Evolutionary conservation across 768 basidiomycete species (phyloP).

Genomic region (Tephrocybe sp.): DNA sequence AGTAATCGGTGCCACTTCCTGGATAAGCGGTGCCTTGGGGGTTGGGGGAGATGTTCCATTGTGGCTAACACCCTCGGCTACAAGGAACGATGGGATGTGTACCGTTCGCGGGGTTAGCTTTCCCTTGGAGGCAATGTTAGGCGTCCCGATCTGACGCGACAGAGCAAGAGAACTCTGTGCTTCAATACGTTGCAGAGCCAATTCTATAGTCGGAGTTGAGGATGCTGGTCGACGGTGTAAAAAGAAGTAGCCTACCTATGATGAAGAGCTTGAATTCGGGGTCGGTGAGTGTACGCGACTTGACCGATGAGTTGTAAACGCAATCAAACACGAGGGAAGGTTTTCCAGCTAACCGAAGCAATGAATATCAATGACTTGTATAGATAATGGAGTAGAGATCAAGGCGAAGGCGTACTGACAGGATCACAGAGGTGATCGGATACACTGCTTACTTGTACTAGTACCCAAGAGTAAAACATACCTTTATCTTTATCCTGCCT

Average conservation of each 20-base stretch:
- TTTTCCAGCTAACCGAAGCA: slow-evolving; percentile 55
- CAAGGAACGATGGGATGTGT: slow-evolving; percentile 48
- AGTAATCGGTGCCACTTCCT: slow-evolving; percentile 33
- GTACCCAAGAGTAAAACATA: slow-evolving; percentile 25
- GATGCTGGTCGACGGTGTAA: not conserved
- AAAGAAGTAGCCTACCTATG: slow-evolving; percentile 47
- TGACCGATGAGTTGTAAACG: slow-evolving; percentile 59
- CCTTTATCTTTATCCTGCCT: slow-evolving; percentile 72
- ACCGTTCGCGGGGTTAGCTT: slow-evolving; percentile 58
- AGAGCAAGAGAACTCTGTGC: slow-evolving; percentile 56
- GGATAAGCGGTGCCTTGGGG: slow-evolving; percentile 42
- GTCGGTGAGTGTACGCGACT: slow-evolving; percentile 58
- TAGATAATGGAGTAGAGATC: slow-evolving; percentile 2
- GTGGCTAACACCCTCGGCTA: slow-evolving; percentile 15
- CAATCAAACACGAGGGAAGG: slow-evolving; percentile 73
- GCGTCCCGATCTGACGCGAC: slow-evolving; percentile 68
- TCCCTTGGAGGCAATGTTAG: slow-evolving; percentile 82
- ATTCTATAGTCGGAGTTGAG: slow-evolving; percentile 41
- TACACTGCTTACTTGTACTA: not conserved
- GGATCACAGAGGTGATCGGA: slow-evolving; percentile 7
- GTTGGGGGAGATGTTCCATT: not conserved
- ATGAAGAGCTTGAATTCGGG: slow-evolving; percentile 68
- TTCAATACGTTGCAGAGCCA: slow-evolving; percentile 69
- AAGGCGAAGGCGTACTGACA: slow-evolving; percentile 8
- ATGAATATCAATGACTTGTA: slow-evolving; percentile 2